Conservation (phyloP, 2,329 filamentous ascomycete species). For the Aspergillus udagawae region DNA sequence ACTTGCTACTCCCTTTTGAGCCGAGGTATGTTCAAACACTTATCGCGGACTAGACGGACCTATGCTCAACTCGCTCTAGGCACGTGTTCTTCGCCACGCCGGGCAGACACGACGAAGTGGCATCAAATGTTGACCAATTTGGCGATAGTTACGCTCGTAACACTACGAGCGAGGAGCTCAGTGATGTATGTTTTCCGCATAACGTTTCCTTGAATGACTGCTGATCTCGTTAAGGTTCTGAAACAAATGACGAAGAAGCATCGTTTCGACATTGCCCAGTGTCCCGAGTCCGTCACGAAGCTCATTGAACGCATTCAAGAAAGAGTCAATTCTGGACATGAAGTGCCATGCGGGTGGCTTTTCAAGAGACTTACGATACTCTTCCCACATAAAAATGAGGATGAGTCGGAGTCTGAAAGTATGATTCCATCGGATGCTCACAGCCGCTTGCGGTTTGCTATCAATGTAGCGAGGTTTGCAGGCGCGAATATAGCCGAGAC, state of each 20-base stretch:
- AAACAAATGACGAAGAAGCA: slow-evolving; percentile 34
- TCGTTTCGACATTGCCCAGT: slow-evolving; percentile 38
- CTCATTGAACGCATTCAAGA: slow-evolving; percentile 56
- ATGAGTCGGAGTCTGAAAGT: background rate
- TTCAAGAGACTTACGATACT: slow-evolving; percentile 47
- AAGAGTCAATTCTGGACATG: slow-evolving; percentile 28
- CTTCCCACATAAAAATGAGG: slow-evolving; percentile 25
- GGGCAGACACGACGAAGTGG: slow-evolving; percentile 51
- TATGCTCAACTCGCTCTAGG: slow-evolving; percentile 23
- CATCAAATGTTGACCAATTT: slow-evolving; percentile 66
- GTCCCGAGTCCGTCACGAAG: slow-evolving; percentile 48
- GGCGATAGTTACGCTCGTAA: slow-evolving; percentile 82
- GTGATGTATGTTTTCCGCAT: slow-evolving; percentile 27
- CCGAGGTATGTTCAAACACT: slow-evolving; percentile 35
- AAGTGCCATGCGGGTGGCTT: slow-evolving; percentile 41
- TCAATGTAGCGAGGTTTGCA: slow-evolving; percentile 64
- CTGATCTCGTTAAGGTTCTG: slow-evolving; percentile 30
- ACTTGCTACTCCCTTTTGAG: slow-evolving; percentile 62
- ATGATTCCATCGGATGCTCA: slow-evolving; percentile 1
- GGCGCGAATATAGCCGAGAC: slow-evolving; percentile 57
- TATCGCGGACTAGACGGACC: slow-evolving; percentile 30
- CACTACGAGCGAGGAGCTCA: slow-evolving; percentile 60
- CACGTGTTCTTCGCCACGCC: slow-evolving; percentile 71
- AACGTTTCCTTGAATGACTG: background rate
- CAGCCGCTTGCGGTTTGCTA: slow-evolving; percentile 42